Evolutionary conservation across 2,329 filamentous ascomycete species (phyloP), one percentile per base, ranked within the genome.

Genomic region (Fusarium secorum): DNA sequence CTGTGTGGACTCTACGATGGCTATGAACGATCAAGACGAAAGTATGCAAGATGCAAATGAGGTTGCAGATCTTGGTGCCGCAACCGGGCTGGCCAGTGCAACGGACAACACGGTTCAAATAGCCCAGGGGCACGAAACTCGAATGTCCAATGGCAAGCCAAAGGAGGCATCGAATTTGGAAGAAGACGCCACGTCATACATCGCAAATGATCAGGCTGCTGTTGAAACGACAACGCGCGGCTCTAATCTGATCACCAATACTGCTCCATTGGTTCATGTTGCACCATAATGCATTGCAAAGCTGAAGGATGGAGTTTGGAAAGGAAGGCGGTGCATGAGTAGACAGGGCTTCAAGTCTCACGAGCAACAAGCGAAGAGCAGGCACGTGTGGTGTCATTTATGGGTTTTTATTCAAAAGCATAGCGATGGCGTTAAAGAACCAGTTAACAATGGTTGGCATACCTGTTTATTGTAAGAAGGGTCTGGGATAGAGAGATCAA

Each of bases 1-100:
- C 78, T 89, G 88, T 49, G 83, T 92, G 28, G 89, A 91, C 62
- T 80, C 85, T 2, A 82, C 79, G 39, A 83, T 84, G 32, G 78
- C 91, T 24, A 78, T 85, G 14, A 75, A 79, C 28, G 74, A 78
- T 28, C 78, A 80, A 32, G 70, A 72, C 20, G 67, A 57, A 26
- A 66, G 64, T 20, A 73, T 73, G 65, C 63, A 74, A 45, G 71
- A 77, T 38, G 72, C 63, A 17, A 58, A 66, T 17, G 73, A 78
- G 26, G 52, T 56, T 49, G 49, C 56, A 35, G 61, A 64, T 33
- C 28, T 68, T 46, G 52, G 57, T 63, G 54, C 42, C 36, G 54
- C 46, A 42, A 55, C 42, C 38, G 60, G 39, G 39, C 48, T 51
- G 22, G 28, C 44, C 22, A 46, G 38, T 54, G 45, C 63, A 52